These are phyloP conservation scores for Phytophthora syringae DNA, from an alignment of 352 stramenopile species.

Conservation along the genomic window DNA sequence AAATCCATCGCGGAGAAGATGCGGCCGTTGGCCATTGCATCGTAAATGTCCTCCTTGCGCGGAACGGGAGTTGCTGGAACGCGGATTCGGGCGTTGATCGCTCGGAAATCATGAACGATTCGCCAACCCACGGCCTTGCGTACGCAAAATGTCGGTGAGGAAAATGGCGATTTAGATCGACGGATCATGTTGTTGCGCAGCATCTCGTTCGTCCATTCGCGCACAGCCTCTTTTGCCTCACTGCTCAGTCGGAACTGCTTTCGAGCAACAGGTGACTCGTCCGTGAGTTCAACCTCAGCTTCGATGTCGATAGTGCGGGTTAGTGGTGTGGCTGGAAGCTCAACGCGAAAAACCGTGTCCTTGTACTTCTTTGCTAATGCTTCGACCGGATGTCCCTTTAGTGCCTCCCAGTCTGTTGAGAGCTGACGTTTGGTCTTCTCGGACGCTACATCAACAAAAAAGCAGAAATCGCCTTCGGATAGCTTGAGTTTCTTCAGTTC, in stretches of 20 bases:
- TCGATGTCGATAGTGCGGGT: background rate
- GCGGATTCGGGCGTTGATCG: too few relatives aligned
- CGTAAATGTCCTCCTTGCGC: slow-evolving; percentile 1
- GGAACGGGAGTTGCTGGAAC: background rate
- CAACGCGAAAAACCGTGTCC: background rate
- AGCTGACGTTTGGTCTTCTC: background rate
- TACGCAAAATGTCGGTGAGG: slow-evolving; percentile 1
- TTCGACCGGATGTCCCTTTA: background rate
- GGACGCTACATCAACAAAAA: too few relatives aligned
- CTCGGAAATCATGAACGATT: background rate
- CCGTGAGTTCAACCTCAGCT: background rate
- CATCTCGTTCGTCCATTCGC: background rate
- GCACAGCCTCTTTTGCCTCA: background rate
- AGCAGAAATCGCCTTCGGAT: too few relatives aligned
- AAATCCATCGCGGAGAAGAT: too few relatives aligned
- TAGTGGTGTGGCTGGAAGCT: background rate
- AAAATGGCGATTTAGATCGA: background rate
- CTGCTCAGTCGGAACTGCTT: slow-evolving; percentile 1
- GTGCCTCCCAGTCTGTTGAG: background rate
- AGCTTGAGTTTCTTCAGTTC: too few relatives aligned
- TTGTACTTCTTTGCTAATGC: background rate
- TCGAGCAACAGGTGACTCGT: background rate
- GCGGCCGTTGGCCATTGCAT: too few relatives aligned
- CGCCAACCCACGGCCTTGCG: background rate
- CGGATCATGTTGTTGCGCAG: background rate